These are phyloP conservation scores for Zygnema cylindricum DNA, from an alignment of 139 green algal genomes.

Conservation along the genomic window DNA sequence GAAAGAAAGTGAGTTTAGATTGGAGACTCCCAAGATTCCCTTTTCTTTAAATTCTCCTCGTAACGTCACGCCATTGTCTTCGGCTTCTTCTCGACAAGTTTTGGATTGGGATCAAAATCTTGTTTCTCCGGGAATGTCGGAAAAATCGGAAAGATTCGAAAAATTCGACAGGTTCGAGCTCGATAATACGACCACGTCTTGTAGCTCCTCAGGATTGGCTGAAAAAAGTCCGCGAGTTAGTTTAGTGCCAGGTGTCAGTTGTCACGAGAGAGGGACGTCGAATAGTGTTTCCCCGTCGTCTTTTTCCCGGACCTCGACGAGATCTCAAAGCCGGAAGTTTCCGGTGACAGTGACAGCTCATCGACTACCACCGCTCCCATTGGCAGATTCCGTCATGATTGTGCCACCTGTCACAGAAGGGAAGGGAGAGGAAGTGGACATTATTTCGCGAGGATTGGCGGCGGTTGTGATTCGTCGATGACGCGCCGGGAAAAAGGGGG, in stretches of 20 bases:
- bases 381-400: not conserved
- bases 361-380: not conserved
- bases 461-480: too few species aligned
- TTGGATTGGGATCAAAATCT: not conserved
- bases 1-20: too few species aligned
- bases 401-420: not conserved
- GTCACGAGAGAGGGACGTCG: not conserved
- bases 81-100: not conserved
- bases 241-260: not conserved
- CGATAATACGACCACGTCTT: not conserved
- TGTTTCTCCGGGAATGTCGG: not conserved
- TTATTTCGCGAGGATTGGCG: not conserved
- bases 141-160: too few species aligned
- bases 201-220: not conserved
- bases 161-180: not conserved
- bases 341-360: not conserved
- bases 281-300: not conserved
- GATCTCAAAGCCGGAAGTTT: not conserved
- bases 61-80: not conserved
- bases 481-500: too few species aligned
- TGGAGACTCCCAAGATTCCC: not conserved
- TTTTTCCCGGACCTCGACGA: not conserved
- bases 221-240: not conserved
- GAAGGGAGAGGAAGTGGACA: not conserved
- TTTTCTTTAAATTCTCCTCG: not conserved